phyloP scores from a whole-genome alignment of 257 asterid species.

The Solanum pennellii region DNA sequence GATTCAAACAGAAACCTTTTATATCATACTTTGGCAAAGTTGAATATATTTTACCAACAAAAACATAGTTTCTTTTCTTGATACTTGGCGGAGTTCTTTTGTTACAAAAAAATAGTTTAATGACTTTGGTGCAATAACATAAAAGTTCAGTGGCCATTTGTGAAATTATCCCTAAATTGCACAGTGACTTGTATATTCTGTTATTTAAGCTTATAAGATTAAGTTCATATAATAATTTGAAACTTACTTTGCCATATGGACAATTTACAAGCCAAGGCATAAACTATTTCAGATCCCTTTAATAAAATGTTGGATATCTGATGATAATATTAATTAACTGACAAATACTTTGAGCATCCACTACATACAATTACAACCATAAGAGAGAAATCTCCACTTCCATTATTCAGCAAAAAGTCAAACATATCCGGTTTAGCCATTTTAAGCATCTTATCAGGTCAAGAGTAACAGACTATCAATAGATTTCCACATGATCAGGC shows the following conservation, averaged over 20 bases:
- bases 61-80: not conserved
- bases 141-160: not conserved
- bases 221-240: not conserved
- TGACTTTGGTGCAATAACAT: not conserved
- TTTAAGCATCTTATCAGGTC: not conserved
- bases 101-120: not conserved
- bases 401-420: not conserved
- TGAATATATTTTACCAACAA: not conserved
- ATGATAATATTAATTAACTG: not conserved
- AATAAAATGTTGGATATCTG: not conserved
- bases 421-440: not conserved
- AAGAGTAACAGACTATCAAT: not conserved
- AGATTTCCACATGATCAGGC: not conserved
- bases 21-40: not conserved
- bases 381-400: not conserved
- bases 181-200: not conserved
- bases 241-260: not conserved
- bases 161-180: not conserved
- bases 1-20: not conserved
- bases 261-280: not conserved
- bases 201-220: not conserved
- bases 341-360: not conserved
- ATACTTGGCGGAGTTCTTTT: not conserved
- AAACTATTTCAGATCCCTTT: not conserved
- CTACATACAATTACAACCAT: not conserved